Base-by-base conservation (phyloP, 768 basidiomycete genomes). In the Chalciporus sphaerocephalus region DNA sequence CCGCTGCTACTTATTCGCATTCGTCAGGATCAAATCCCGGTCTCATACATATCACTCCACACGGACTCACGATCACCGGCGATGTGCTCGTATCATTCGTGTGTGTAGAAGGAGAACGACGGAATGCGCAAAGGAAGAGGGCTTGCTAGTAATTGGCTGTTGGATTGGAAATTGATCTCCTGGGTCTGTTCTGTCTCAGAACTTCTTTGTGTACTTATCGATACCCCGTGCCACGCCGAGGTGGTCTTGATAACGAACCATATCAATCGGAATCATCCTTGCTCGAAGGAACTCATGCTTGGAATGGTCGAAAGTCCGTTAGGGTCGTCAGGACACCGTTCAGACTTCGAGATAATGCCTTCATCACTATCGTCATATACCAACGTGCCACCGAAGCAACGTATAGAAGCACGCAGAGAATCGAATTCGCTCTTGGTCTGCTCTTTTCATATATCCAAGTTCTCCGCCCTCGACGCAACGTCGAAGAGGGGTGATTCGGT, bases 71-170 rank as follows among this genome's bases (percentile, higher is more conserved):
- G 17, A 67, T 65, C 40, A 55, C 59, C 8, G 58, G 50, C 15
- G 64, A 65, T 30, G 65, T 67, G n/a, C 54, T 65, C 37, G 46
- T 65, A 20, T 59, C 65, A 6, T 65, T 65, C 15, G 56, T 65
- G 47, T 63, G 50, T 13, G 65, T 65, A 40, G 65, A 65, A 47
- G 64, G 64, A 44, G 64, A 65, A 44, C 58, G 64, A 22, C 56
- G 64, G 34, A 58, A 65, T 25, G 36, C 63, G 0, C 53, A 60
- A 25, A 65, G 53, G 53, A 54, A 44, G 30, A 56, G 33, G 28
- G 22, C 42, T 18, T 51, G 44, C 44, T n/a, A 11, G 17, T 8
- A 11, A 23, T 11, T 21, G 15, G 1, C n/a, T 15, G 30, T 15
- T 32, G 15, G 30, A 28, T 32, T 30, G 6, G 30, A n/a, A 32